These are phyloP conservation scores for Yamagishiella unicocca DNA, from an alignment of 139 green algal species.

Conservation along the genomic window DNA sequence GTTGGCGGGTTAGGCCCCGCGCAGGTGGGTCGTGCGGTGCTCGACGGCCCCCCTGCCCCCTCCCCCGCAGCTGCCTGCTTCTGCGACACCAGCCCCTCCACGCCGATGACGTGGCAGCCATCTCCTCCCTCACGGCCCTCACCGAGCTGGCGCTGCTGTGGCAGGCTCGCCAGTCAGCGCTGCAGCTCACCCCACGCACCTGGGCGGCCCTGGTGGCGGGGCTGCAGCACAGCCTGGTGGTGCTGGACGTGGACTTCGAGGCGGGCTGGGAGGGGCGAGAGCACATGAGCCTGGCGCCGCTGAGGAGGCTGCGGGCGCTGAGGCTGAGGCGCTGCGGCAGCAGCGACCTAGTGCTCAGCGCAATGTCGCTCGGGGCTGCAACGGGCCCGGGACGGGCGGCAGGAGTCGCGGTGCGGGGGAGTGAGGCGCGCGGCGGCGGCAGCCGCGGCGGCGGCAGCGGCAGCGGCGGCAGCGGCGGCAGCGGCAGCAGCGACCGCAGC, in stretches of 20 bases:
- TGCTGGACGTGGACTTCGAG: constrained; percentile 5
- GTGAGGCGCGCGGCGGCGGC: not conserved
- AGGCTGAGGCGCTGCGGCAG: not conserved
- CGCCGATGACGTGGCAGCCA: not conserved
- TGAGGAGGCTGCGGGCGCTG: not conserved
- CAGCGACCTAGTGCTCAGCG: not conserved
- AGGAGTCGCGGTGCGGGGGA: no score
- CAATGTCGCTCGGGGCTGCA: not conserved
- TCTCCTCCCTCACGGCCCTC: not conserved
- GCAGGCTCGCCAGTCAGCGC: not conserved
- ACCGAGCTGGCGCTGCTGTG: constrained; percentile 11
- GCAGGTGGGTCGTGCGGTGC: no score
- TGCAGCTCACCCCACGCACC: not conserved
- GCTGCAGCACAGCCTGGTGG: not conserved
- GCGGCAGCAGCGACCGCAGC: not conserved
- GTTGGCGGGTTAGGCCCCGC: no score
- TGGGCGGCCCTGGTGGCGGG: not conserved
- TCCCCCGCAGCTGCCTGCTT: constrained; percentile 8
- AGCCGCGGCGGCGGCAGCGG: not conserved
- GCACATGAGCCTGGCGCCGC: constrained; percentile 2
- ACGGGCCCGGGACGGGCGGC: not conserved
- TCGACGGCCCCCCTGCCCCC: no score
- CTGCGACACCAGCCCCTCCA: not conserved
- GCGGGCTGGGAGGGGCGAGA: not conserved
- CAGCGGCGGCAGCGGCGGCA: not conserved